Conservation (phyloP, 495 filamentous ascomycete species). For the Penicillium daleae region DNA sequence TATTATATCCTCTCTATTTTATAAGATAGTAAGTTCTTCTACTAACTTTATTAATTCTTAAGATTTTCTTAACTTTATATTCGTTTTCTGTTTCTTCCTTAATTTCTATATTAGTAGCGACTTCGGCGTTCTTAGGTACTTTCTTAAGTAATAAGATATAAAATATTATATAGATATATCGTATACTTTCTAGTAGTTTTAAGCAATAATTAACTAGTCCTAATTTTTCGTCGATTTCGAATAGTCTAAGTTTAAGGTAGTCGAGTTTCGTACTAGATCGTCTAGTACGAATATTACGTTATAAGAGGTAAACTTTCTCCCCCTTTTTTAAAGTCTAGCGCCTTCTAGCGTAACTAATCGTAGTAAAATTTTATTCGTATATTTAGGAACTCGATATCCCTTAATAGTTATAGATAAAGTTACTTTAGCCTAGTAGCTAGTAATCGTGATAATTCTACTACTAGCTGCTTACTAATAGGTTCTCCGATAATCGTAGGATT, state of each 20-base stretch:
- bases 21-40: not conserved
- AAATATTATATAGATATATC: not conserved
- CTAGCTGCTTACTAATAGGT: not conserved
- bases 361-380: too few species aligned
- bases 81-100: not conserved
- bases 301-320: not conserved
- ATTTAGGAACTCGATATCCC: too few species aligned
- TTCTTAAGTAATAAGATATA: too few species aligned
- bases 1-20: too few species aligned
- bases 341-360: too few species aligned
- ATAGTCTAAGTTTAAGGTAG: not conserved
- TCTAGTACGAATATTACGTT: not conserved
- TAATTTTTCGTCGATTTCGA: not conserved
- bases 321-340: not conserved
- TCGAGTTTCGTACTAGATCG: not conserved
- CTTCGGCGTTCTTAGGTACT: not conserved
- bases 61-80: not conserved
- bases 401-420: too few species aligned
- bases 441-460: not conserved
- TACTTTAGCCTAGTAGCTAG: not conserved
- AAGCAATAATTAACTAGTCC: not conserved
- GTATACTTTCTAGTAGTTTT: not conserved
- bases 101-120: not conserved
- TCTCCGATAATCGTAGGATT: not conserved
- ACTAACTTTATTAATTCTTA: not conserved